phyloP scores from a whole-genome alignment of 2,329 filamentous ascomycete species.

The Metarhizium brunneum region DNA sequence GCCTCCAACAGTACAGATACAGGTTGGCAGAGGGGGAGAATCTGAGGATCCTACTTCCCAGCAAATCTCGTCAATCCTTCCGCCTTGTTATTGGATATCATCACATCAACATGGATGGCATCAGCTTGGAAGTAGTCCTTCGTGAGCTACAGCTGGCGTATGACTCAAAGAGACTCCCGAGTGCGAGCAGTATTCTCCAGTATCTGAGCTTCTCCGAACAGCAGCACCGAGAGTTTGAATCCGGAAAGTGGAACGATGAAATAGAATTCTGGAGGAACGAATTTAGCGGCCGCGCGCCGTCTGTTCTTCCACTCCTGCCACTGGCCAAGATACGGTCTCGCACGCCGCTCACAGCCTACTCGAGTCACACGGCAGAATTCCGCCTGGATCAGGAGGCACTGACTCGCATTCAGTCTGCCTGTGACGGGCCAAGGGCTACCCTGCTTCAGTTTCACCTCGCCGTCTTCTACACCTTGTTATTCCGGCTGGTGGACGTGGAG shows the following conservation, averaged over 20 bases:
- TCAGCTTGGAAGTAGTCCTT: constrained; percentile 34
- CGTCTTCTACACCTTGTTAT: constrained; percentile 24
- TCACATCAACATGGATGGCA: constrained; percentile 42
- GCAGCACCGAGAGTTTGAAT: background rate
- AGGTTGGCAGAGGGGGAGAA: constrained; percentile 27
- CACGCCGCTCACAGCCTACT: constrained; percentile 1
- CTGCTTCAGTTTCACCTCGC: constrained; percentile 40
- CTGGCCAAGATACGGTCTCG: constrained; percentile 6
- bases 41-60: constrained; percentile 25
- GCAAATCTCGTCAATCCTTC: constrained; percentile 21
- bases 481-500: constrained; percentile 14
- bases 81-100: constrained; percentile 35
- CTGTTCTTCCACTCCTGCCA: constrained; percentile 10
- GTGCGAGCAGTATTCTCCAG: background rate
- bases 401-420: constrained; percentile 7
- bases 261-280: constrained; percentile 3
- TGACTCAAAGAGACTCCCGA: background rate
- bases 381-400: background rate
- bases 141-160: constrained; percentile 27
- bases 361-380: background rate
- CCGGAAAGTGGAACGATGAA: background rate
- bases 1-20: constrained; percentile 17
- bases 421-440: constrained; percentile 11
- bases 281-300: constrained; percentile 21
- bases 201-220: background rate